Conservation (phyloP, 139 green algal genomes). For the Tetraselmis chui region DNA sequence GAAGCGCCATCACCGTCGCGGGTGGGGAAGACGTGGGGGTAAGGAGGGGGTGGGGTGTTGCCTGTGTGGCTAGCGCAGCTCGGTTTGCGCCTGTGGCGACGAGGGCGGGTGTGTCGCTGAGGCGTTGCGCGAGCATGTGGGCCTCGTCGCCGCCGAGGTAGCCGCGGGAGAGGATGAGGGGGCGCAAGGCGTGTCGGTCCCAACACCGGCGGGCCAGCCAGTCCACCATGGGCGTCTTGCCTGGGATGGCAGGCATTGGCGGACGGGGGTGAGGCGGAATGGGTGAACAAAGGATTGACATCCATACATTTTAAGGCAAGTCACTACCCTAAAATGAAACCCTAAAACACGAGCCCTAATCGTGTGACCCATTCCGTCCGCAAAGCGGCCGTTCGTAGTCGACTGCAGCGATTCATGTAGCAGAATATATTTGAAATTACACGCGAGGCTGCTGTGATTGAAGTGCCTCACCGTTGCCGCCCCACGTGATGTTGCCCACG, state of each 20-base stretch:
- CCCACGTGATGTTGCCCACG: background rate
- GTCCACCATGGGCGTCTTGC: background rate
- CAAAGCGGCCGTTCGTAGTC: background rate
- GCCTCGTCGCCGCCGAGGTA: background rate
- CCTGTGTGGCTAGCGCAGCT: background rate
- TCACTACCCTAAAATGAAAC: background rate
- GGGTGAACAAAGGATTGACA: background rate
- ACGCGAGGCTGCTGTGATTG: background rate
- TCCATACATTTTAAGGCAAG: background rate
- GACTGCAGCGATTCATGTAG: background rate
- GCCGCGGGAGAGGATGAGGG: background rate
- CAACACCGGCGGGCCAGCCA: background rate
- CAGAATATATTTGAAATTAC: background rate
- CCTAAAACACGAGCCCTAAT: background rate
- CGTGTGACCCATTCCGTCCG: background rate
- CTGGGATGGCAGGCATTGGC: background rate
- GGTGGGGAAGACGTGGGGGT: too few relatives aligned
- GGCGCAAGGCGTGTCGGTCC: background rate
- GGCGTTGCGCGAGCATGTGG: background rate
- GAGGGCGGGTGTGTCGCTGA: background rate
- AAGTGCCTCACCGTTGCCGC: background rate
- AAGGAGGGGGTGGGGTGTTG: background rate
- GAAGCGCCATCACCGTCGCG: too few relatives aligned
- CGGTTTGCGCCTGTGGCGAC: background rate
- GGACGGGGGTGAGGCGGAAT: background rate